Base-by-base conservation (phyloP, 768 basidiomycete genomes). In the Lentinula detonsa region DNA sequence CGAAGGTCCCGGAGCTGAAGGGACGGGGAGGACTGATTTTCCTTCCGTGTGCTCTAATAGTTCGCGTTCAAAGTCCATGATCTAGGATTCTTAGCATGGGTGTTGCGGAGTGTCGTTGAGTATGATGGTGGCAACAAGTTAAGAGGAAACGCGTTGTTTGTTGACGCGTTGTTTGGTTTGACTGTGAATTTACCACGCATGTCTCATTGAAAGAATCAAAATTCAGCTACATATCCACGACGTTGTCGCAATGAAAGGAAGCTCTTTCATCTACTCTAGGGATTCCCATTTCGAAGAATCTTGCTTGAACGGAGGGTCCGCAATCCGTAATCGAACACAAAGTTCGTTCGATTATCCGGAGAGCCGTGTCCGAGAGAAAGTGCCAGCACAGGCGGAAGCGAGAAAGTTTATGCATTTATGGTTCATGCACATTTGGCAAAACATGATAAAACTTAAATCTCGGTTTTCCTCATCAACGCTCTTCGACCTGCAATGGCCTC, bases 1-100 rank as follows among this genome's bases (percentile, higher is more conserved):
- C 2, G 82, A 82, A 9, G 84, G 81, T 15, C 79, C 80, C 23
- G 83, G 81, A 1, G 84, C 80, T 4, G 90, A 90, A 5, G 86
- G 84, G 13, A 86, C 67, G 33, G 67, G 66, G 42, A 50, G 11
- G 28, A 53, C 35, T 31, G 28, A 9, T 9, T 45, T 1, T 33
- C 8, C 56, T n/a, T 34, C 16, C 3, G 31, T 13, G 3, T 43
- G 5, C 2, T 31, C 28, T 7, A 2, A 5, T 11, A 16, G 9
- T 9, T 1, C 18, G 31, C 9, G 9, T 15, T 3, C 21, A 8
- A 35, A 4, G 11, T 56, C 39, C 35, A 40, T 56, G 6, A 28
- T 28, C 28, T 28, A 28, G 3, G 28, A 28, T 28, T 28, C 28
- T 28, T 28, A 28, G 28, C 28, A 28, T 28, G 0, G 28, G 4